A percentile compares a stretch with the other conserved stretches of the same genome.
Conservation (phyloP, 1,139 yeast species). For the Blastobotrys malaysiensis region DNA sequence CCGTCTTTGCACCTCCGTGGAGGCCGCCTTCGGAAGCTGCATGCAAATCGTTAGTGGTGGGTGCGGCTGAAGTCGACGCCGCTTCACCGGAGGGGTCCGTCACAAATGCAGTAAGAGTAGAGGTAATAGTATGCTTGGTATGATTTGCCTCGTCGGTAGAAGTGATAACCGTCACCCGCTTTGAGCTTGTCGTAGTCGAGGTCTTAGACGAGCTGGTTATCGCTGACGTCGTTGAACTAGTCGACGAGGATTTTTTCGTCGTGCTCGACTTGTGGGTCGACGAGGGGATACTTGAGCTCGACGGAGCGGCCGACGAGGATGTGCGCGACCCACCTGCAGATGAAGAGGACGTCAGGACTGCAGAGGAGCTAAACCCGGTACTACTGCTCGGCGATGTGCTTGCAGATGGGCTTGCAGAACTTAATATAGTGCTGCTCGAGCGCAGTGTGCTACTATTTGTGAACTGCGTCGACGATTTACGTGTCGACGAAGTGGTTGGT, state of each 20-base stretch:
- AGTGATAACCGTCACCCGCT: neutral
- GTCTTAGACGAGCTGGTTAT: neutral
- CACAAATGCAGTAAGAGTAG: neutral
- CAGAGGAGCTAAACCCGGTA: neutral
- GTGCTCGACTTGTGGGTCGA: neutral
- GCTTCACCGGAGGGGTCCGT: neutral
- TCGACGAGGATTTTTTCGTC: neutral
- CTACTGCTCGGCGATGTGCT: neutral
- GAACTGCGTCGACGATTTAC: neutral
- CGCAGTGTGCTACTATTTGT: neutral
- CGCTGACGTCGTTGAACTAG: neutral
- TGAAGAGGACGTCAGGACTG: neutral
- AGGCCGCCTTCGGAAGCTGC: slow-evolving; percentile 10
- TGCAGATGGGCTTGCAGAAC: neutral
- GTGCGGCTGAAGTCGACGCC: slow-evolving; percentile 3
- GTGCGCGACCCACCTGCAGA: neutral
- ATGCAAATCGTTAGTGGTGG: neutral
- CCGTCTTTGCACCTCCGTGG: slow-evolving; percentile 15
- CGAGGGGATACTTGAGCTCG: neutral
- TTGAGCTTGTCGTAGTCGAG: neutral
- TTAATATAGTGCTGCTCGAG: neutral
- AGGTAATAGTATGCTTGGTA: neutral
- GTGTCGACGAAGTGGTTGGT: neutral
- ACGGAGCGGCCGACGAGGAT: neutral
- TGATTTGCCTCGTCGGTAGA: neutral